Percentiles rank a stretch among this genome's conserved stretches.
phyloP scores from a whole-genome alignment of 768 basidiomycete genomes.

The Lentinula sp. region DNA sequence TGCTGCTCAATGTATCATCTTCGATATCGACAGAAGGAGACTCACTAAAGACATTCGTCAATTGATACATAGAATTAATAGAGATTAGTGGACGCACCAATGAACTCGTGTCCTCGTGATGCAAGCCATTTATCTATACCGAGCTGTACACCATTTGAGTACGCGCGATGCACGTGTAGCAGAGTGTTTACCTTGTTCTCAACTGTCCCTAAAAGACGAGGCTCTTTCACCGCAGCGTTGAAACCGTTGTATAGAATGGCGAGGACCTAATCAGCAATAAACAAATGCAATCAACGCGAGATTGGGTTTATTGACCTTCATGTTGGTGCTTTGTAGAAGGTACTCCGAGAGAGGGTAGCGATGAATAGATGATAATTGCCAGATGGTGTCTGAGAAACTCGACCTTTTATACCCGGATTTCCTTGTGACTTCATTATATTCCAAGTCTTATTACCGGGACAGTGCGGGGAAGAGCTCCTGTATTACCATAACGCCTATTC shows the following conservation, averaged over 20 bases:
- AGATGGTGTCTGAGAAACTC: not conserved
- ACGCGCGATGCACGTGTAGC: not conserved
- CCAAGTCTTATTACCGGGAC: not conserved
- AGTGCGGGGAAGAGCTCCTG: not conserved
- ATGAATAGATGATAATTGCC: not conserved
- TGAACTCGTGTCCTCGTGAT: constrained; percentile 66
- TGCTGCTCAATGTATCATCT: not conserved
- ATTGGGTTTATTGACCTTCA: not conserved
- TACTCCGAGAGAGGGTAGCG: too few species aligned
- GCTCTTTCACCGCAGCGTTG: constrained; percentile 59
- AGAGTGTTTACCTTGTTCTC: constrained; percentile 59
- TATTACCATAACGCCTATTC: not conserved
- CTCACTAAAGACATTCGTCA: not conserved
- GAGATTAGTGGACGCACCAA: constrained; percentile 38
- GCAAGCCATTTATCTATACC: constrained; percentile 68
- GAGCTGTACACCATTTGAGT: constrained; percentile 37
- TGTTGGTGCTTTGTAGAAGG: not conserved
- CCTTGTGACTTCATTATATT: not conserved
- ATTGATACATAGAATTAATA: not conserved
- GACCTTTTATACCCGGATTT: not conserved
- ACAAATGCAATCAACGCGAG: not conserved
- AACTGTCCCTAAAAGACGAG: constrained; percentile 74
- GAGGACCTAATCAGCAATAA: constrained; percentile 42
- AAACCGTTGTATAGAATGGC: constrained; percentile 71
- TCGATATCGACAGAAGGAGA: not conserved